Evolutionary conservation across 2,329 filamentous ascomycete species (phyloP).

Genomic region (Chaetomium sp.): DNA sequence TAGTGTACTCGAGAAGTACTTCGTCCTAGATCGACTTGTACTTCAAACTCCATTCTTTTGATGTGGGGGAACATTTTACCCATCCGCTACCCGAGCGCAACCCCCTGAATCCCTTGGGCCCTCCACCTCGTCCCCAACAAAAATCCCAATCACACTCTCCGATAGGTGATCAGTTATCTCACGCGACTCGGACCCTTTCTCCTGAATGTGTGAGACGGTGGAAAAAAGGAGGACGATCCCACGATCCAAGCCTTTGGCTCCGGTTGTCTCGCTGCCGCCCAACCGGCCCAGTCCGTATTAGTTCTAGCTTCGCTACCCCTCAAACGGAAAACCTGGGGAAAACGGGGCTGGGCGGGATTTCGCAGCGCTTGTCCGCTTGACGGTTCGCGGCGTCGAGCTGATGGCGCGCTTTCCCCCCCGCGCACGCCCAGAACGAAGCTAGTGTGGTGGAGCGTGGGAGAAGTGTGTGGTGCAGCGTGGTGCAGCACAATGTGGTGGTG

Average conservation of each 20-base stretch:
- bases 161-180: conserved; percentile 1
- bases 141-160: neutral
- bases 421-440: too few species aligned
- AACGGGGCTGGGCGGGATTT: conserved; percentile 1
- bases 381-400: too few species aligned
- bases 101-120: neutral
- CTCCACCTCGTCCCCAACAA: neutral
- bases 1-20: too few species aligned
- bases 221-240: neutral
- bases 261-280: neutral
- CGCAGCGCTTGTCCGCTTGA: neutral
- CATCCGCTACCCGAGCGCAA: neutral
- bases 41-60: too few species aligned
- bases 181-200: conserved; percentile 1
- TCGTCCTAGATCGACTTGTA: too few species aligned
- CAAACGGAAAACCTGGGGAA: conserved; percentile 5
- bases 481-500: too few species aligned
- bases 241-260: too few species aligned
- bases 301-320: conserved; percentile 8
- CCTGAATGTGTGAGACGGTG: too few species aligned
- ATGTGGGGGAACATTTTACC: neutral
- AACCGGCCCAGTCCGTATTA: conserved; percentile 5
- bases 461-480: too few species aligned
- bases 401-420: too few species aligned
- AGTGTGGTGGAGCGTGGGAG: too few species aligned